phyloP scores from a whole-genome alignment of 2,329 filamentous ascomycete genomes.

The Xylariaceae sp. region DNA sequence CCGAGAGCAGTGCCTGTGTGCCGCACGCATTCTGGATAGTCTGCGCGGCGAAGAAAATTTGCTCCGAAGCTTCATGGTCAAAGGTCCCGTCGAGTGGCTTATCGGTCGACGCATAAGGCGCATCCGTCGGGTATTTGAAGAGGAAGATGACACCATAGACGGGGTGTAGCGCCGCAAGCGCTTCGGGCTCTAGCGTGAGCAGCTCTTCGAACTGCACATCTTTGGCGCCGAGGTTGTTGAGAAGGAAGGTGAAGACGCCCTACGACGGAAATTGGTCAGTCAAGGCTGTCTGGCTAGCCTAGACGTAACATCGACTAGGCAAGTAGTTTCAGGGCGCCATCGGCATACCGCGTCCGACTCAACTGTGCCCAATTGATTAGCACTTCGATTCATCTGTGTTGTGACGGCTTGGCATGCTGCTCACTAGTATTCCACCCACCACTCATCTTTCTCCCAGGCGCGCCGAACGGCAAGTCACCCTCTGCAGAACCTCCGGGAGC shows the following conservation, averaged over 20 bases:
- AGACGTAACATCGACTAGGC: background rate
- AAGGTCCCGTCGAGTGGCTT: conserved; percentile 81
- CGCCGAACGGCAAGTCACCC: conserved; percentile 29
- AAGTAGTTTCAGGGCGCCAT: background rate
- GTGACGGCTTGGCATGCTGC: conserved; percentile 35
- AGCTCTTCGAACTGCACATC: conserved; percentile 97
- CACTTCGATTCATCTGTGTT: conserved; percentile 12
- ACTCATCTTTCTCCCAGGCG: conserved; percentile 58
- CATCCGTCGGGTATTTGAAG: conserved; percentile 90
- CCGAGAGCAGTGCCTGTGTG: conserved; percentile 90
- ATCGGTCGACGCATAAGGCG: conserved; percentile 61
- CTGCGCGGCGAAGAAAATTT: conserved; percentile 92
- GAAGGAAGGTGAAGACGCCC: conserved; percentile 97
- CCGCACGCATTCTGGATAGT: conserved; percentile 99
- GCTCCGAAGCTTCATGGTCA: conserved; percentile 75
- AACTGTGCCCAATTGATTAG: conserved; percentile 54
- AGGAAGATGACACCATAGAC: conserved; percentile 98
- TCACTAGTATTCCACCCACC: conserved; percentile 91
- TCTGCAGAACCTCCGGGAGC: conserved; percentile 3
- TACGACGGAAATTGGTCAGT: conserved; percentile 42
- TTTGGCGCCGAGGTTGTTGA: conserved; percentile 88
- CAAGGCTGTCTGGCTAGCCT: conserved; percentile 29
- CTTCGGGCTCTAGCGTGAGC: conserved; percentile 81
- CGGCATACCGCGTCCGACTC: conserved; percentile 87
- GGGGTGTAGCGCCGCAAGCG: conserved; percentile 72